Evolutionary conservation across 768 basidiomycete species (phyloP), one percentile per base, ranked within the genome.

Genomic region (Boletus huronensis): DNA sequence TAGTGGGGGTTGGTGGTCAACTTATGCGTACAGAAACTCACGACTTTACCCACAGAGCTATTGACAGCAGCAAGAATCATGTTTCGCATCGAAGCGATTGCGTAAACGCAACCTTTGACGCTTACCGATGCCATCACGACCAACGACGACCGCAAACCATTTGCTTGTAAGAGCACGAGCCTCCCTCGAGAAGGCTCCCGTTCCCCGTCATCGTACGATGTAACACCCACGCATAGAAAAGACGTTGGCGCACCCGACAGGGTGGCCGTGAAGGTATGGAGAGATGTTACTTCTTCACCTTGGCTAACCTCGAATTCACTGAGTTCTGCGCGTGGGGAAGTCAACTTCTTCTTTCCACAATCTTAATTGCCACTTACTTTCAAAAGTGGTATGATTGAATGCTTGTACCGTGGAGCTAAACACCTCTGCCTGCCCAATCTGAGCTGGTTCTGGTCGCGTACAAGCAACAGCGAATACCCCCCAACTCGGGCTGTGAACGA

Each of bases 51-150:
- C 61, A 93, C 93, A 7, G 86, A 79, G 5, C 88, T 84, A 63
- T 93, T 91, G 40, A 92, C 79, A 0, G 89, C 85, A 8, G 82
- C 88, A 2, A 83, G 80, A 40, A 93, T 70, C 51, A 77, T 71
- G 31, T 76, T 78, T 46, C 77, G 69, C 7, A 82, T 67, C 16
- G 71, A 70, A 0, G 78, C 74, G 21, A 93, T 59, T 2, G 84
- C 78, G 65, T 86, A 92, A 1, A 91, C 84, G 61, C 85, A 87
- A 17, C 93, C 93, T 16, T 69, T 63, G 21, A 85, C 79, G 1
- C 76, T 67, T 2, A 67, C 58, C 16, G 80, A 75, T 0, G 82
- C 70, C 17, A 82, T 64, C 29, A 80, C 58, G 17, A 57, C 57
- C 48, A 60, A 48, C 49, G 58, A 66, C 26, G 63, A 55, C 14